Percentiles rank a stretch among this genome's conserved stretches.
phyloP scores from a whole-genome alignment of 441 rosid genomes.

The Euphorbia schlechtendalii region DNA sequence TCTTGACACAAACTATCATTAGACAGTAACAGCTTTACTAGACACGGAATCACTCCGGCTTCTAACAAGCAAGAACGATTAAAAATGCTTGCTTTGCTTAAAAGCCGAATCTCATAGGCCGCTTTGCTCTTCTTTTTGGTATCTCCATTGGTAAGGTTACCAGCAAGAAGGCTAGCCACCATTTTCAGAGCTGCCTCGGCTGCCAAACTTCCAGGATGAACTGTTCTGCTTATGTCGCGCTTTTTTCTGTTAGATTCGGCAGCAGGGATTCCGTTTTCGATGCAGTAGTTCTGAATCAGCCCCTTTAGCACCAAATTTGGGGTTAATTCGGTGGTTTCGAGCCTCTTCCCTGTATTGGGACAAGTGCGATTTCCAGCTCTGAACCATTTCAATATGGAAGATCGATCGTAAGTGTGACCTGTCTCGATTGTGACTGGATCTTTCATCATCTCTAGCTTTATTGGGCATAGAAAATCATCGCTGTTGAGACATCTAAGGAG shows the following conservation, averaged over 20 bases:
- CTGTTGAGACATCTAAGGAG: constrained; percentile 29
- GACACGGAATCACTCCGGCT: constrained; percentile 40
- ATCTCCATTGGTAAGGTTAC: constrained; percentile 34
- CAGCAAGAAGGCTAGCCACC: constrained; percentile 38
- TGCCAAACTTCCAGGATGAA: constrained; percentile 44
- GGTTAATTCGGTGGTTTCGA: constrained; percentile 33
- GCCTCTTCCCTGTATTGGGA: constrained; percentile 63
- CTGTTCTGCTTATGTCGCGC: constrained; percentile 30
- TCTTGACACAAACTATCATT: constrained; percentile 43
- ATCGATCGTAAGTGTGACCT: constrained; percentile 73
- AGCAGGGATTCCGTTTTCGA: constrained; percentile 34
- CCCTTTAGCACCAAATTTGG: constrained; percentile 52
- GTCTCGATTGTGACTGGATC: constrained; percentile 69
- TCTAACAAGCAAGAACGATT: constrained; percentile 65
- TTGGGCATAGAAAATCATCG: constrained; percentile 73
- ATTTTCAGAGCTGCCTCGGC: constrained; percentile 51
- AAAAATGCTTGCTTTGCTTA: constrained; percentile 58
- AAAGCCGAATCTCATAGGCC: constrained; percentile 55
- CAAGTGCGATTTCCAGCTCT: constrained; percentile 58
- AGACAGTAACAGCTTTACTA: constrained; percentile 36
- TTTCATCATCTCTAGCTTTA: constrained; percentile 65
- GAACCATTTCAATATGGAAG: constrained; percentile 67
- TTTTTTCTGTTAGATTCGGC: constrained; percentile 29
- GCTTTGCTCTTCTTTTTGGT: constrained; percentile 39
- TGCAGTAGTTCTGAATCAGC: constrained; percentile 41